A percentile compares a stretch with the other conserved stretches of the same genome.
These are phyloP conservation scores for Silene latifolia DNA, from an alignment of 148 eudicot species.

Conservation along the genomic window DNA sequence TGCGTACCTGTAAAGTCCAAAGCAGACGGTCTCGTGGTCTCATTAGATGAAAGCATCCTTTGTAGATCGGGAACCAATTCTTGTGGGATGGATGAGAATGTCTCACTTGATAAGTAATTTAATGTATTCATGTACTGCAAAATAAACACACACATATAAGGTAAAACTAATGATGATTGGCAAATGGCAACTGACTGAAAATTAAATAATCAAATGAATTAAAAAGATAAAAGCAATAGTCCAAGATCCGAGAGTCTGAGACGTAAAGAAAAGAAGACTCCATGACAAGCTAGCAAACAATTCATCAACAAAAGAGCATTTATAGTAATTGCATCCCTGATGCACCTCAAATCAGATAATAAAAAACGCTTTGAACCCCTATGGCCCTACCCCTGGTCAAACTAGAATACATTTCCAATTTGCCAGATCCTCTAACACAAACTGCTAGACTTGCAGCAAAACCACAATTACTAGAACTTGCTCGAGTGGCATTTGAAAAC, in stretches of 20 bases:
- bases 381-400: no score
- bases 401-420: not conserved
- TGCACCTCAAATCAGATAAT: not conserved
- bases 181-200: constrained; percentile 3
- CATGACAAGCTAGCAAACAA: not conserved
- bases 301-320: constrained; percentile 1
- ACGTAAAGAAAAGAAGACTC: not conserved
- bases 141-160: constrained; percentile 15
- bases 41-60: constrained; percentile 80
- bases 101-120: constrained; percentile 76
- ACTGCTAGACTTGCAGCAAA: constrained; percentile 2
- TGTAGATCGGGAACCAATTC: constrained; percentile 83
- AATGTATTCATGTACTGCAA: constrained; percentile 92
- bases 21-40: constrained; percentile 76
- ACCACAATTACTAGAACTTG: not conserved
- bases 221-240: not conserved
- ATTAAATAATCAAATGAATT: not conserved
- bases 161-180: constrained; percentile 11
- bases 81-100: constrained; percentile 77
- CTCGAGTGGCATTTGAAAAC: not conserved
- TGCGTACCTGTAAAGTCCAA: constrained; percentile 76
- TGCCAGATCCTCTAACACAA: not conserved
- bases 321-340: not conserved
- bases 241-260: not conserved
- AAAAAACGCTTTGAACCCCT: not conserved